Evolutionary conservation across 495 filamentous ascomycete species (phyloP).

Genomic region (Aspergillus bertholletiae): DNA sequence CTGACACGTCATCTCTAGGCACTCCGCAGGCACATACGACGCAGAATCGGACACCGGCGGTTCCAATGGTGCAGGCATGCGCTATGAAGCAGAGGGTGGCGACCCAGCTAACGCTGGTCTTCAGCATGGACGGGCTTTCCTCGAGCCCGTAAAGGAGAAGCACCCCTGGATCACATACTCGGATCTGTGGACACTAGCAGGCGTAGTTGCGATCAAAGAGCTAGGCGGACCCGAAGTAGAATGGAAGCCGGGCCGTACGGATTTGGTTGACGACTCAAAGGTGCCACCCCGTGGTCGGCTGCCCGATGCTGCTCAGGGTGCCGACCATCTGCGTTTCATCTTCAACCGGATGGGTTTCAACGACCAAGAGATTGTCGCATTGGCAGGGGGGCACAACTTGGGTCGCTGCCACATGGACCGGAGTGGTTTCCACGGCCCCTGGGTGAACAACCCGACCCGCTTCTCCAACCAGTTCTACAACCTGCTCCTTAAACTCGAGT

Average conservation of each 20-base stretch:
- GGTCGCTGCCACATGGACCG: constrained; percentile 60
- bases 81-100: constrained; percentile 60
- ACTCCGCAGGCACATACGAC: constrained; percentile 60
- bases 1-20: constrained; percentile 34
- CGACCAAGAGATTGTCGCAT: constrained; percentile 60
- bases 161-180: constrained; percentile 64
- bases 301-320: constrained; percentile 56
- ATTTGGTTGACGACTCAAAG: constrained; percentile 54
- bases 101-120: constrained; percentile 63
- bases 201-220: constrained; percentile 53
- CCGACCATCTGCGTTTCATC: constrained; percentile 55
- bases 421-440: constrained; percentile 57
- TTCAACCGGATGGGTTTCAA: constrained; percentile 65
- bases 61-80: constrained; percentile 62
- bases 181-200: constrained; percentile 60
- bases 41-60: constrained; percentile 55
- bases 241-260: constrained; percentile 55
- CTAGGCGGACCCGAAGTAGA: constrained; percentile 54
- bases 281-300: constrained; percentile 54
- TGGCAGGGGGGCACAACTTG: constrained; percentile 58
- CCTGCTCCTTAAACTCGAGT: constrained; percentile 51
- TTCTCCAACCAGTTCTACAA: constrained; percentile 64
- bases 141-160: constrained; percentile 54
- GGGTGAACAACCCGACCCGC: constrained; percentile 62
- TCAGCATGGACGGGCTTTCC: constrained; percentile 59